Evolutionary conservation across 2,329 filamentous ascomycete species (phyloP).

Genomic region (Arthrobotrys musiformis): DNA sequence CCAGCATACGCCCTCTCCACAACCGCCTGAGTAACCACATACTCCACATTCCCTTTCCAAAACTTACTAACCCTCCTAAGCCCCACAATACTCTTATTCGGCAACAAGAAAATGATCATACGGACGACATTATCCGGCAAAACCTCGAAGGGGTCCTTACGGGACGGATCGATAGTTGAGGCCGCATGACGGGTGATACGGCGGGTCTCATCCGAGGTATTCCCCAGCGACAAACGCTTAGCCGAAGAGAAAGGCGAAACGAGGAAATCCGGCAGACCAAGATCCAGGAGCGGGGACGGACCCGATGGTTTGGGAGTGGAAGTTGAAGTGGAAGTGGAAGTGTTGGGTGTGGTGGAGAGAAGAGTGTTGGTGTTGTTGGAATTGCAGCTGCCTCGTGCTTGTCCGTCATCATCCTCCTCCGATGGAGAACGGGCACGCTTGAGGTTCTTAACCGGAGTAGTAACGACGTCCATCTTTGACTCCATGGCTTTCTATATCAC

Average conservation of each 20-base stretch:
- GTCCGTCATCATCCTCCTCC: constrained; percentile 18
- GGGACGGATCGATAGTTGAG: neutral
- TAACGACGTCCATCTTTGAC: constrained; percentile 13
- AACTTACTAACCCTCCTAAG: constrained; percentile 41
- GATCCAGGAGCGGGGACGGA: constrained; percentile 21
- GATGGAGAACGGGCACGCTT: constrained; percentile 41
- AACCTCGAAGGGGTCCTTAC: constrained; percentile 35
- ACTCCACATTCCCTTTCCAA: constrained; percentile 55
- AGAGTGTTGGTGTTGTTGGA: constrained; percentile 1
- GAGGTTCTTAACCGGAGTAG: constrained; percentile 24
- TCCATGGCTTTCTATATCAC: neutral
- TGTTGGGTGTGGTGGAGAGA: neutral
- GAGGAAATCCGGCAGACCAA: constrained; percentile 32
- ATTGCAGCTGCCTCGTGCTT: neutral
- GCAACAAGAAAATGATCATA: constrained; percentile 34
- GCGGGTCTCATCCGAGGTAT: constrained; percentile 10
- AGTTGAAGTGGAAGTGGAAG: neutral
- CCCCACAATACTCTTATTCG: constrained; percentile 29
- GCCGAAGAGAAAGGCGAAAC: neutral
- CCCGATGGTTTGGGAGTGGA: neutral
- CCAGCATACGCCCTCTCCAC: constrained; percentile 12
- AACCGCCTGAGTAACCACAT: constrained; percentile 29
- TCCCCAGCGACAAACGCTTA: constrained; percentile 17
- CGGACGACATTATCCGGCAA: constrained; percentile 52
- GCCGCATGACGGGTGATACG: constrained; percentile 36